phyloP scores from a whole-genome alignment of 306 rosid genomes.

The Prinsepia uniflora region DNA sequence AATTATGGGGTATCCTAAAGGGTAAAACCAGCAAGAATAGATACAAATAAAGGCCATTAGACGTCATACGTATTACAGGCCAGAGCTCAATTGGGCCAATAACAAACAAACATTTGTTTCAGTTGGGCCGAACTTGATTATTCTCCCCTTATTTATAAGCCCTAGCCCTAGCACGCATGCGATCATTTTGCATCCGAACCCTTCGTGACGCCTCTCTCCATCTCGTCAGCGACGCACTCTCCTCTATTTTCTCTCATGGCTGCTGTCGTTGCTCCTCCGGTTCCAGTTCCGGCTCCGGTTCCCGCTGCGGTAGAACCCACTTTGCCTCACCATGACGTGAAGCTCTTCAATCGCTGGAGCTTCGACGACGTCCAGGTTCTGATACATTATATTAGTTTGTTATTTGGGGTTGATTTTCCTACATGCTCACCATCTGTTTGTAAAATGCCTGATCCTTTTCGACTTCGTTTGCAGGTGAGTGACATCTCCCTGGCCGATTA shows the following conservation, averaged over 20 bases:
- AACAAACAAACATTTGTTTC: too few relatives aligned
- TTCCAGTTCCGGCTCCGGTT: neutral
- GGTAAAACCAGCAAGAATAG: too few relatives aligned
- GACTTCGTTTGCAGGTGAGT: neutral
- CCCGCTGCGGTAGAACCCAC: neutral
- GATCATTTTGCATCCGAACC: neutral
- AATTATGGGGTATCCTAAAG: too few relatives aligned
- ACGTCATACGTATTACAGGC: too few relatives aligned
- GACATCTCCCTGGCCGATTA: constrained; percentile 12
- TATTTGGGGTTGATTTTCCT: too few relatives aligned
- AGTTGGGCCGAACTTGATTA: neutral
- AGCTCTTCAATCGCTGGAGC: constrained; percentile 20
- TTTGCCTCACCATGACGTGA: constrained; percentile 10
- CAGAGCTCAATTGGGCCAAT: too few relatives aligned
- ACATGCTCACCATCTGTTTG: neutral
- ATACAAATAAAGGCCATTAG: too few relatives aligned
- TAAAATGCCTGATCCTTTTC: neutral
- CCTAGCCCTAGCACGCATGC: neutral
- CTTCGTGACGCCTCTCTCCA: neutral
- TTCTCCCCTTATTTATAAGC: neutral
- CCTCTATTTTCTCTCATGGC: neutral
- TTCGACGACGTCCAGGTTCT: constrained; percentile 12
- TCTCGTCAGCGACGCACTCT: neutral
- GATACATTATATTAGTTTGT: neutral
- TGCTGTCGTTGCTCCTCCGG: neutral